phyloP scores from a whole-genome alignment of 768 basidiomycete genomes.

The Lactarius trivialis region DNA sequence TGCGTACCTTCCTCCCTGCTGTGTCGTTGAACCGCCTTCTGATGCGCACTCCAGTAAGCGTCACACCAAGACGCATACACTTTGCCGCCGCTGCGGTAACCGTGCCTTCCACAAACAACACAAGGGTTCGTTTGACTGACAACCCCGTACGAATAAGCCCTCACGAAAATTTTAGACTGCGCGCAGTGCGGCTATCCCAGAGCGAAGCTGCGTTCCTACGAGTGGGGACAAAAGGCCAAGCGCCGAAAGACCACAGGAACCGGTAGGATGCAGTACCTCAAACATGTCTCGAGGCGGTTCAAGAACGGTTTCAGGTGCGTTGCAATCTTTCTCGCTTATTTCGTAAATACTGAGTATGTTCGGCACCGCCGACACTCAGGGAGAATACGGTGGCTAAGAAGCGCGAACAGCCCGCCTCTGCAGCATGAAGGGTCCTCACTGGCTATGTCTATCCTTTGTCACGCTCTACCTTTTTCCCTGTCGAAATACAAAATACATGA shows the following conservation, averaged over 20 bases:
- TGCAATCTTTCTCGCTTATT: neutral
- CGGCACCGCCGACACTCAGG: conserved; percentile 36
- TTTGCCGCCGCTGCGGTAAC: conserved; percentile 95
- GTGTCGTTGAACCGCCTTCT: neutral
- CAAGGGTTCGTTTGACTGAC: conserved; percentile 60
- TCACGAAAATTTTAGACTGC: conserved; percentile 52
- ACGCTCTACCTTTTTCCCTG: conserved; percentile 16
- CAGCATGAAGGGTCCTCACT: conserved; percentile 34
- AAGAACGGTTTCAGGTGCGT: conserved; percentile 95
- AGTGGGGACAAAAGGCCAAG: conserved; percentile 99
- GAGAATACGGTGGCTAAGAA: conserved; percentile 92
- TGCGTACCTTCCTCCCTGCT: conserved; percentile 37
- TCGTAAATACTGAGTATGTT: neutral
- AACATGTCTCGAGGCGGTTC: conserved; percentile 88
- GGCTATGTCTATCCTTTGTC: conserved; percentile 25
- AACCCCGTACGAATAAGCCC: neutral
- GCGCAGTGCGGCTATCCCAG: conserved; percentile 95
- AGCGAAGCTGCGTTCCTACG: conserved; percentile 91
- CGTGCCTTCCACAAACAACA: conserved; percentile 98
- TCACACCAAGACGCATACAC: conserved; percentile 94
- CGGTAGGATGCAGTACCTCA: conserved; percentile 91
- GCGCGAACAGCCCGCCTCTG: conserved; percentile 53
- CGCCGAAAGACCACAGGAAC: conserved; percentile 99
- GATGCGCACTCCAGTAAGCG: conserved; percentile 61
- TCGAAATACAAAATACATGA: conserved; percentile 30